These are phyloP conservation scores for Cylindricascospora bacillispora DNA, from an alignment of 1,139 yeast genomes.

Conservation along the genomic window DNA sequence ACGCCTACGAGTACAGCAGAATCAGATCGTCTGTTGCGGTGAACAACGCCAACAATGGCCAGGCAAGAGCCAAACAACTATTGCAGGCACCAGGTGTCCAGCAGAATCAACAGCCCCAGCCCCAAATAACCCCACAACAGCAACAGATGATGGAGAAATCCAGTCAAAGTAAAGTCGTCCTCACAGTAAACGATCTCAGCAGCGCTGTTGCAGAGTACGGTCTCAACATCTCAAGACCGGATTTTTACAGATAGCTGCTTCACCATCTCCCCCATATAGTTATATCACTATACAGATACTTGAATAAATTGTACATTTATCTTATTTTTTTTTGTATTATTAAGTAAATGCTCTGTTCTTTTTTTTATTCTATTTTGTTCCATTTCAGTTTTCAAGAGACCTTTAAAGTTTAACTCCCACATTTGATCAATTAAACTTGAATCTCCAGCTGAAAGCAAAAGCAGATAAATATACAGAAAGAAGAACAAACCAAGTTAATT, in stretches of 20 bases:
- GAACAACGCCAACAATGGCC: constrained; percentile 75
- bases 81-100: constrained; percentile 44
- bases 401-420: too few species aligned
- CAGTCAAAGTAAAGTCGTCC: constrained; percentile 29
- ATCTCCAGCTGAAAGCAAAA: too few species aligned
- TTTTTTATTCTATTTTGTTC: too few species aligned
- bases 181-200: constrained; percentile 24
- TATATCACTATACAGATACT: too few species aligned
- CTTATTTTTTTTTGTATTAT: too few species aligned
- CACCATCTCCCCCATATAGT: background rate
- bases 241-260: constrained; percentile 58
- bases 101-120: constrained; percentile 7
- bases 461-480: too few species aligned
- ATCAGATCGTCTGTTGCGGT: constrained; percentile 78
- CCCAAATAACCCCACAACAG: constrained; percentile 20
- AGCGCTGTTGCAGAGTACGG: constrained; percentile 68
- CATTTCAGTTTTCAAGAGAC: too few species aligned
- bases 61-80: constrained; percentile 65
- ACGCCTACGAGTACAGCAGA: constrained; percentile 90
- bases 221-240: constrained; percentile 79
- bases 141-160: constrained; percentile 31
- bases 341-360: too few species aligned
- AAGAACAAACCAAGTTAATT: too few species aligned
- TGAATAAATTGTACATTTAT: too few species aligned
- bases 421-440: too few species aligned